Conservation (phyloP, 345 rosid species). For the Pugionium cornutum region DNA sequence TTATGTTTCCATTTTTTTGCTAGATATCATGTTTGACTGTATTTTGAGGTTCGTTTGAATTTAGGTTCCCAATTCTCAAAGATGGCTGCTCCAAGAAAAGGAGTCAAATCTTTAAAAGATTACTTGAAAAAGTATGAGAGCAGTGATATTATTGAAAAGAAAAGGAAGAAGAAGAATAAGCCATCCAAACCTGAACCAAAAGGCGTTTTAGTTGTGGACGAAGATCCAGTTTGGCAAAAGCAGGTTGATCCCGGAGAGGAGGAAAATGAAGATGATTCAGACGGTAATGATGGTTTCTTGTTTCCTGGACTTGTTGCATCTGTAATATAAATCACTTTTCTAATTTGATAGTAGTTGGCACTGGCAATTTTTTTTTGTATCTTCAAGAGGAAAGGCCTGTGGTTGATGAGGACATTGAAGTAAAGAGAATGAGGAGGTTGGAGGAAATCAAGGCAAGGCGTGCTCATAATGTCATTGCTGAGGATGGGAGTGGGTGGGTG, state of each 20-base stretch:
- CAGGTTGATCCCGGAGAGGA: conserved; percentile 62
- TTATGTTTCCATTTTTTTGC: not conserved
- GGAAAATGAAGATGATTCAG: conserved; percentile 61
- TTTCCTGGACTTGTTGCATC: not conserved
- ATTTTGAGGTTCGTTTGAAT: not conserved
- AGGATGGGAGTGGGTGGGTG: conserved; percentile 98
- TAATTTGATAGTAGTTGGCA: not conserved
- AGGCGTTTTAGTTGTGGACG: conserved; percentile 76
- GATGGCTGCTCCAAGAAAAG: conserved; percentile 48
- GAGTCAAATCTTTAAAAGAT: conserved; percentile 59
- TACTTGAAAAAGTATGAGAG: conserved; percentile 74
- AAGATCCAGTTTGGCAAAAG: conserved; percentile 94
- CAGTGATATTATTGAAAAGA: conserved; percentile 55
- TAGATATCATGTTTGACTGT: conserved; percentile 18
- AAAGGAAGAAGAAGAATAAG: conserved; percentile 66
- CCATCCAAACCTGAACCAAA: conserved; percentile 44
- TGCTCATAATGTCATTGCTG: conserved; percentile 63
- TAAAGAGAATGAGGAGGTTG: conserved; percentile 76
- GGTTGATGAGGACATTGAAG: conserved; percentile 89
- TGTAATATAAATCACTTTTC: not conserved
- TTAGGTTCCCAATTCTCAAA: conserved; percentile 1
- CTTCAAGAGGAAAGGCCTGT: conserved; percentile 78
- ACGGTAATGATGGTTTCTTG: conserved; percentile 47
- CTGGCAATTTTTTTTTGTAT: conserved; percentile 19
- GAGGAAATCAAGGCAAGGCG: conserved; percentile 67